Evolutionary conservation across 2,329 filamentous ascomycete species (phyloP), one percentile per base, ranked within the genome.

Genomic region (Lachnellula occidentalis): DNA sequence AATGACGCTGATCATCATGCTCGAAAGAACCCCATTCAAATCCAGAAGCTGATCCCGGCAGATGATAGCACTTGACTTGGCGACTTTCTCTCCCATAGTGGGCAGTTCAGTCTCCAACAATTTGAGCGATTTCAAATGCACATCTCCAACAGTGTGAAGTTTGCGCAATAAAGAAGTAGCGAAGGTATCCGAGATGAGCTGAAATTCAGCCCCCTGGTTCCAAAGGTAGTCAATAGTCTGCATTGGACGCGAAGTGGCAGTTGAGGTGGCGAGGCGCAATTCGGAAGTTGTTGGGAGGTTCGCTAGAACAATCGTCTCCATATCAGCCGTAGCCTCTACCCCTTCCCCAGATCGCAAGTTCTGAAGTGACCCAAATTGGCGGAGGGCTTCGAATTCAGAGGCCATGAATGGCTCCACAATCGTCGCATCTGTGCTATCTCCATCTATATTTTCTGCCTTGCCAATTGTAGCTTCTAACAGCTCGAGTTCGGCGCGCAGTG

Each of bases 31-130:
- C 14, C 53, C 45, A 46, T 66, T 64, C 15, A 70, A 86, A 69
- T 24, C 80, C 70, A 34, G 71, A 64, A 51, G 76, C 77, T 55
- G 81, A 74, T 36, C 70, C 66, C 47, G 78, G 71, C 24, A 87
- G 62, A 53, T 12, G 1, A 51, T 54, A 2, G 48, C 47, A 47
- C 56, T 67, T 21, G 63, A 63, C 4, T 39, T 37, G 1, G 64
- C 58, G 34, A 70, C 24, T 42, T 82, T 77, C 45, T 76, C 75
- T 9, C 81, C 81, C 56, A 88, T 72, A 3, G 79, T 73, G 8
- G 83, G 82, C 48, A 88, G 71, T 64, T 90, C 87, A 1, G 76
- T 73, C 67, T 88, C 83, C 0, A 90, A 73, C 17, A 86, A 74
- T 45, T 79, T 76, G 47, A 90, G 71, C 42, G 83, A 81, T 45